phyloP scores from a whole-genome alignment of 495 filamentous ascomycete genomes.

The Pyrenula aspistea region DNA sequence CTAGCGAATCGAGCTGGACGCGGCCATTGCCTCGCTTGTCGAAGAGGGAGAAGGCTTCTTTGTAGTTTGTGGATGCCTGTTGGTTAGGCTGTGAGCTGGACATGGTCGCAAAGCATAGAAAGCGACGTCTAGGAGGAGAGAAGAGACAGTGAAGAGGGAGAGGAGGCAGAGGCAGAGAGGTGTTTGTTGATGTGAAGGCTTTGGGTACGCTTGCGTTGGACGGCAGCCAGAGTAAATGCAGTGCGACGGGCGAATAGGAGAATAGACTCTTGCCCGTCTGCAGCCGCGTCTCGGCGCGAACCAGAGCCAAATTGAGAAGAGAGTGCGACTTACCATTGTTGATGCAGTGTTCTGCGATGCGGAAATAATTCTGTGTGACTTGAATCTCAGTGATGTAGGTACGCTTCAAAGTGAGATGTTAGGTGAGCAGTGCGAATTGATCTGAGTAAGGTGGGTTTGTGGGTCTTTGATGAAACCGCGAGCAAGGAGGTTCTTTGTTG shows the following conservation, averaged over 20 bases:
- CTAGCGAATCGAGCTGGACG: constrained; percentile 72
- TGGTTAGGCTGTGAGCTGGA: constrained; percentile 14
- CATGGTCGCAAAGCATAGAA: background rate
- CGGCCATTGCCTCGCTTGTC: constrained; percentile 94
- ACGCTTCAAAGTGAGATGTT: too few species aligned
- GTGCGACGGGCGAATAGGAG: too few species aligned
- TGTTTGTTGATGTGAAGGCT: background rate
- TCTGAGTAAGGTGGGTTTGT: too few species aligned
- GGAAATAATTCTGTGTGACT: background rate
- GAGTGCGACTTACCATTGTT: background rate
- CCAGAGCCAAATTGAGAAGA: background rate
- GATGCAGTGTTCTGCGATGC: background rate
- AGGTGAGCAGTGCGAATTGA: too few species aligned
- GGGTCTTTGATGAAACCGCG: background rate
- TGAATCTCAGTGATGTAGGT: too few species aligned
- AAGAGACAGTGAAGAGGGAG: background rate
- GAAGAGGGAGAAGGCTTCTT: constrained; percentile 98
- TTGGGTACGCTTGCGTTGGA: too few species aligned
- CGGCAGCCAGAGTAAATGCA: too few species aligned
- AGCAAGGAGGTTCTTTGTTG: background rate
- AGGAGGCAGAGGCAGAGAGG: background rate
- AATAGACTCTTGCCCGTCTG: too few species aligned
- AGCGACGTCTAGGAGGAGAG: background rate
- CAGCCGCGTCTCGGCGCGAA: too few species aligned
- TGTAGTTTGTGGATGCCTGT: constrained; percentile 98